A percentile compares a stretch with the other conserved stretches of the same genome.
Conservation (phyloP, 192 early-diverging fungal genomes). For the Cladochytrium replicatum region DNA sequence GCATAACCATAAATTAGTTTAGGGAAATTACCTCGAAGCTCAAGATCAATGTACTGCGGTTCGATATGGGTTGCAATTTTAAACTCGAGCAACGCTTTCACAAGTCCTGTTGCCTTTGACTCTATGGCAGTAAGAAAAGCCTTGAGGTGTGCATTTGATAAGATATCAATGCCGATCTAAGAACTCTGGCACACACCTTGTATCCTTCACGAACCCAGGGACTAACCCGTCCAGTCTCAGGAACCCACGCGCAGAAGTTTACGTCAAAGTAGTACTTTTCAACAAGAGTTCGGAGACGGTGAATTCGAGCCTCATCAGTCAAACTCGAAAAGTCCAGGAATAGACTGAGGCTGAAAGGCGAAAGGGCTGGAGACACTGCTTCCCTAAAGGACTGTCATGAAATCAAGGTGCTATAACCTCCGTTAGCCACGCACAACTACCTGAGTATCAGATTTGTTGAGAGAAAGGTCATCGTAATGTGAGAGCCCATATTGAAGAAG, state of each 20-base stretch:
- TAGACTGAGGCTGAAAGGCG: too few species aligned
- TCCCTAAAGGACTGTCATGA: too few species aligned
- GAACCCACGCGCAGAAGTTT: slow-evolving; percentile 15
- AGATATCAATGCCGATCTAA: too few species aligned
- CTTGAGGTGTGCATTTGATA: background rate
- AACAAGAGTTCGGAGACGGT: background rate
- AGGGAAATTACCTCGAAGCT: slow-evolving; percentile 1
- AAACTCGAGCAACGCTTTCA: slow-evolving; percentile 1
- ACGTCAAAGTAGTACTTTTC: slow-evolving; percentile 8
- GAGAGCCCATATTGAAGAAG: slow-evolving; percentile 4
- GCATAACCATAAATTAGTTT: too few species aligned
- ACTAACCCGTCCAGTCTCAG: background rate
- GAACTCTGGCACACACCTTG: background rate
- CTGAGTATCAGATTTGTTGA: slow-evolving; percentile 7
- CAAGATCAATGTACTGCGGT: background rate
- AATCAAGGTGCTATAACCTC: too few species aligned
- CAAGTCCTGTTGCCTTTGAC: background rate
- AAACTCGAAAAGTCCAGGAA: background rate
- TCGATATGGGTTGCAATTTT: slow-evolving; percentile 10
- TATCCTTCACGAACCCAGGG: slow-evolving; percentile 8
- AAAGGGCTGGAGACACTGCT: too few species aligned
- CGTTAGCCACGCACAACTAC: too few species aligned
- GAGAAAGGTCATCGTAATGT: slow-evolving; percentile 6
- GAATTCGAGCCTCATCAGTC: background rate
- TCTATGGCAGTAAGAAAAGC: slow-evolving; percentile 5